phyloP scores from a whole-genome alignment of 164 flowering plant genomes.

The Macadamia tetraphylla region DNA sequence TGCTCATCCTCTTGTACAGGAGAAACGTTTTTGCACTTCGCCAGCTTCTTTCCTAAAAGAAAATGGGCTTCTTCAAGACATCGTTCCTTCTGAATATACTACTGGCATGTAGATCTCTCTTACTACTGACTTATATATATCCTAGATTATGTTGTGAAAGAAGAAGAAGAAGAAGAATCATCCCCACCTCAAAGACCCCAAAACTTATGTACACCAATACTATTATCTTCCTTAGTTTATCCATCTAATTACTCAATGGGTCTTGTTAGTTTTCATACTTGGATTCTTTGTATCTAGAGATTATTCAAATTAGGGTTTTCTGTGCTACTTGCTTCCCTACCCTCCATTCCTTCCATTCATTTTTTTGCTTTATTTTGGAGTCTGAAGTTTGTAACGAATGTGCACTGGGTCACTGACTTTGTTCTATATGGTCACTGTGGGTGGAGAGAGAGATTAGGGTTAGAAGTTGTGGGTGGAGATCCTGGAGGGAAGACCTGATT shows the following conservation, averaged over 20 bases:
- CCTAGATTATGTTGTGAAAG: too few relatives aligned
- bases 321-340: conserved; percentile 2
- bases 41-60: conserved; percentile 37
- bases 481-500: conserved; percentile 12
- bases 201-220: too few relatives aligned
- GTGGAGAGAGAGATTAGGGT: conserved; percentile 6
- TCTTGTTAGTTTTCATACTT: background rate
- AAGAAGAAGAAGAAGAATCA: too few relatives aligned
- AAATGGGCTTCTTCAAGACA: conserved; percentile 72
- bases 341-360: background rate
- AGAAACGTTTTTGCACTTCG: conserved; percentile 22
- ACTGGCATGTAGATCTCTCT: conserved; percentile 21
- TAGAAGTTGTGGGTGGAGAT: conserved; percentile 14
- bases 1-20: conserved; percentile 16
- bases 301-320: conserved; percentile 4
- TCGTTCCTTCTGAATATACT: conserved; percentile 46
- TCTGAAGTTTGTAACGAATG: background rate
- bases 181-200: too few relatives aligned
- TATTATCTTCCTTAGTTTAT: too few relatives aligned
- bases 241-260: background rate
- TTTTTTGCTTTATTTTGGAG: conserved; percentile 2
- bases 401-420: background rate
- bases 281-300: conserved; percentile 10
- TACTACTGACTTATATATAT: conserved; percentile 7
- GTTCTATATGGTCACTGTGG: background rate